phyloP scores from a whole-genome alignment of 1,284 basidiomycete genomes.

The Ustilago bromivora region DNA sequence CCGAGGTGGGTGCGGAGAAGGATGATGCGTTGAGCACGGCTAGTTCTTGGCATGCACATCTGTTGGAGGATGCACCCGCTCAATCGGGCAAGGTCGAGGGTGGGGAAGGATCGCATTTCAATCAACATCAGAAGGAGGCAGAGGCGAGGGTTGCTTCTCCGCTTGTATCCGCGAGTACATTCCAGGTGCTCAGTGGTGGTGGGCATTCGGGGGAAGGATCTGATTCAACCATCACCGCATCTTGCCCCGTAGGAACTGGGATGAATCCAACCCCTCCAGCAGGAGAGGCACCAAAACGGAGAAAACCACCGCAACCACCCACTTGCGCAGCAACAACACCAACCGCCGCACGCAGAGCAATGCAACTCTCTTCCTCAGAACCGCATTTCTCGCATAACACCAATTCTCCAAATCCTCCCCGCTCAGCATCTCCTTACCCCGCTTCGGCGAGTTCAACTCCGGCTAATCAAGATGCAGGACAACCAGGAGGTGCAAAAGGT shows the following conservation, averaged over 20 bases:
- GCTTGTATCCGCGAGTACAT: constrained; percentile 19
- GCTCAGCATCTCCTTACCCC: constrained; percentile 2
- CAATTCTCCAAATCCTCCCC: background rate
- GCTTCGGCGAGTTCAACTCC: background rate
- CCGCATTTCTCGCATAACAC: background rate
- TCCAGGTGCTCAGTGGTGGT: constrained; percentile 12
- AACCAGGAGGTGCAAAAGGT: background rate
- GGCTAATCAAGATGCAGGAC: constrained; percentile 12
- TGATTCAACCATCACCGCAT: constrained; percentile 11
- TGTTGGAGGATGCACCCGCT: constrained; percentile 28
- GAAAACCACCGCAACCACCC: constrained; percentile 41
- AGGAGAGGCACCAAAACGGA: constrained; percentile 10
- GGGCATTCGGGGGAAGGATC: constrained; percentile 5
- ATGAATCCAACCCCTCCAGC: background rate
- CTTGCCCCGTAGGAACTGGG: too few relatives aligned
- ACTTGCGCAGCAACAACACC: background rate
- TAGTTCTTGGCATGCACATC: constrained; percentile 55
- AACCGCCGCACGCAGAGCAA: constrained; percentile 4
- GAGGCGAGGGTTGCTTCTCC: constrained; percentile 13
- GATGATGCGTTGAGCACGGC: constrained; percentile 32
- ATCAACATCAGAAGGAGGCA: background rate
- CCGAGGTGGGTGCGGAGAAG: constrained; percentile 14
- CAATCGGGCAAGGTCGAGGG: constrained; percentile 8
- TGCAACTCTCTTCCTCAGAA: constrained; percentile 19
- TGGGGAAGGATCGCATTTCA: background rate